Evolutionary conservation across 495 filamentous ascomycete species (phyloP).

Genomic region (Friedmanniomyces simplex): DNA sequence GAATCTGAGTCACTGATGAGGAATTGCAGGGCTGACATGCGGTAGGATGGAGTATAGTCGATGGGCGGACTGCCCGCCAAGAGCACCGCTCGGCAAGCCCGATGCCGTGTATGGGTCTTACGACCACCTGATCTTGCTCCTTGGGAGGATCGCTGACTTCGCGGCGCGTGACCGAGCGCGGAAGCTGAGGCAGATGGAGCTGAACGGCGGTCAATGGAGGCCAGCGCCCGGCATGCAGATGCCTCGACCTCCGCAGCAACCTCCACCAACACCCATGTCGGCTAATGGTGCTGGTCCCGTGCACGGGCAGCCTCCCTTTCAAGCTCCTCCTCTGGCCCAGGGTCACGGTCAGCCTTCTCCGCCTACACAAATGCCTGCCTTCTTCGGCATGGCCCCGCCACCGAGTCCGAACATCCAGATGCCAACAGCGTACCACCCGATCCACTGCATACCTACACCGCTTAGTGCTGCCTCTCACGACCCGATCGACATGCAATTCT

Average conservation of each 20-base stretch:
- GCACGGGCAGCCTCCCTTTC: background rate
- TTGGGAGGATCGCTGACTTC: conserved; percentile 77
- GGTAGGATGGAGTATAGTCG: conserved; percentile 63
- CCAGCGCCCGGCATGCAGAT: conserved; percentile 41
- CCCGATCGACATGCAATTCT: conserved; percentile 20
- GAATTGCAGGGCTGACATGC: conserved; percentile 1
- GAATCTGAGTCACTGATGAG: background rate
- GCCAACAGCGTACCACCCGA: conserved; percentile 37
- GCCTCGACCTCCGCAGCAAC: conserved; percentile 11
- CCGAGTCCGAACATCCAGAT: conserved; percentile 39
- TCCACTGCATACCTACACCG: conserved; percentile 5
- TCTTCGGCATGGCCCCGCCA: conserved; percentile 54
- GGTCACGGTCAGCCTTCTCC: background rate
- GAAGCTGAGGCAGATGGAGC: conserved; percentile 54
- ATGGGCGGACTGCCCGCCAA: conserved; percentile 77
- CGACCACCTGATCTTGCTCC: conserved; percentile 73
- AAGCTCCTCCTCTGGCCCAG: background rate
- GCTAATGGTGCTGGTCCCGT: background rate
- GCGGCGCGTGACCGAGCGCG: conserved; percentile 64
- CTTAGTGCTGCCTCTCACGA: conserved; percentile 3
- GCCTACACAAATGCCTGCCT: conserved; percentile 24
- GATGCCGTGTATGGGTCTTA: conserved; percentile 78
- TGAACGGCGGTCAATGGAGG: conserved; percentile 47
- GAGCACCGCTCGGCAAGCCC: conserved; percentile 64
- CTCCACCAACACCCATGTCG: conserved; percentile 13